Conservation (phyloP, 169 alveolate species). For the Plasmodium sp. region DNA sequence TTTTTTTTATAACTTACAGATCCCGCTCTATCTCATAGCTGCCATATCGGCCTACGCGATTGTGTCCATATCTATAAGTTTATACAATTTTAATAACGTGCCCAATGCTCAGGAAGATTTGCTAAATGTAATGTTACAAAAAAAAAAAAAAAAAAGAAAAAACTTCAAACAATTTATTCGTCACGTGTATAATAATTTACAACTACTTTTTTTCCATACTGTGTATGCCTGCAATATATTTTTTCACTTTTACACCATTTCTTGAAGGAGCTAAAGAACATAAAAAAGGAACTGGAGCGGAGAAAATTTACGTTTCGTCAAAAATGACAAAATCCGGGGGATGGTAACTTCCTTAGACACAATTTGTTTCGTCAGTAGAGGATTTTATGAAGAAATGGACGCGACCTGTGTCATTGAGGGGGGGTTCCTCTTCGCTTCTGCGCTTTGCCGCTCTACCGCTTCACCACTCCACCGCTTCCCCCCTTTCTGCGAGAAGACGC, state of each 20-base stretch:
- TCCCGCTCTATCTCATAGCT: slow-evolving; percentile 38
- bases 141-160: neutral
- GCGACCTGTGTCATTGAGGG: neutral
- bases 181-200: neutral
- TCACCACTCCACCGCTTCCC: neutral
- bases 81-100: slow-evolving; percentile 51
- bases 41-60: slow-evolving; percentile 11
- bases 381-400: neutral
- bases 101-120: slow-evolving; percentile 50
- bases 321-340: neutral
- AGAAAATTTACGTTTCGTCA: slow-evolving; percentile 39
- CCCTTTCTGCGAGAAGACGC: neutral
- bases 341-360: neutral
- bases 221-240: neutral
- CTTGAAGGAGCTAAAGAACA: slow-evolving; percentile 41
- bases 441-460: neutral
- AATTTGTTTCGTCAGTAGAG: neutral
- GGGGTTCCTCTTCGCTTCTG: neutral
- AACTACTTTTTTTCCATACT: neutral
- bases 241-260: neutral
- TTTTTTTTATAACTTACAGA: slow-evolving; percentile 55
- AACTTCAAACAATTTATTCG: neutral
- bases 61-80: slow-evolving; percentile 41
- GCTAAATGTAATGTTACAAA: slow-evolving; percentile 35
- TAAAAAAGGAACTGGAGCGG: slow-evolving; percentile 45